Base-by-base conservation (phyloP, 2,329 filamentous ascomycete genomes). In the Aspergillus spinulosporus region DNA sequence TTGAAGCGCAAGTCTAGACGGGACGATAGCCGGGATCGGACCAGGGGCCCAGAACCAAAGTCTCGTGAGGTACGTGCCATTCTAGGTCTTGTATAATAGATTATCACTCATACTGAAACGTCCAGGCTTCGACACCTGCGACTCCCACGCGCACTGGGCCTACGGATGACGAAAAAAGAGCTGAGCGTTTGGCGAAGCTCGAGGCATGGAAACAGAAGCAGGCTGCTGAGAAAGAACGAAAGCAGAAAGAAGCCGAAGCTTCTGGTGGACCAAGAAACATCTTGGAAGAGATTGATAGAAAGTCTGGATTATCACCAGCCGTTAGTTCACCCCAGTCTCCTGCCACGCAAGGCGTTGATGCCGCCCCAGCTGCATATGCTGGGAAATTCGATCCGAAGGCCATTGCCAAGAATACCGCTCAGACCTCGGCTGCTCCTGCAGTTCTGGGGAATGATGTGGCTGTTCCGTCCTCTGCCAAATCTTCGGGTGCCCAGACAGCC, bases 151-250 rank as follows among this genome's bases (percentile, higher is more conserved):
- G 80, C 54, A 70, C 80, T 52, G 74, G 78, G 44, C 85, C 85
- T 66, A 80, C 84, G 31, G 89, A 91, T 66, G 84, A 85, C 59
- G 86, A 91, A 49, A 91, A 89, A 69, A 90, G 92, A 72, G 88
- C 88, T 49, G 89, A 93, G 72, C 82, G 89, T 60, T 80, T 92
- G 43, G 90, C 90, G 29, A 92, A 90, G 70, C 76, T 96, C 29
- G 90, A 93, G 71, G 89, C 90, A 56, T 96, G 92, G 92, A 96
- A 96, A 76, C 89, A 91, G 74, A 93, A 92, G 75, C 88, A 91
- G 70, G 80, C 81, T 4, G 89, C 90, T 62, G 85, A 86, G 69
- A 87, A 88, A 64, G 87, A 88, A 65, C 83, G 83, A 60, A 90
- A 90, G 70, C 84, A 89, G 69, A 86, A 85, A 66, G 84, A 88